Conservation (phyloP, 768 basidiomycete genomes). For the Scleroderma citrinum region DNA sequence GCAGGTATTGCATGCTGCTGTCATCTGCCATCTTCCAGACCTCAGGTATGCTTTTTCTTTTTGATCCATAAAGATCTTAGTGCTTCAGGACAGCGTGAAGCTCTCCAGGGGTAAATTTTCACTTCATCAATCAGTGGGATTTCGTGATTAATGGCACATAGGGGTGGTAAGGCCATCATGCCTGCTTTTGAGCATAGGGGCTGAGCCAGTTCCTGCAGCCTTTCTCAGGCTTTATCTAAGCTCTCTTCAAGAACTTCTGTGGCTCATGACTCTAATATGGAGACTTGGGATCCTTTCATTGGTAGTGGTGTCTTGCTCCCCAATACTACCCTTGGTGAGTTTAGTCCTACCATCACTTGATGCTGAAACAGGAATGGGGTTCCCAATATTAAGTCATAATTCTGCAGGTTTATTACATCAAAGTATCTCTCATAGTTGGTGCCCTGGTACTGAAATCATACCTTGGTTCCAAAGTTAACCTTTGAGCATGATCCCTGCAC, state of each 20-base stretch:
- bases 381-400: slow-evolving; percentile 35
- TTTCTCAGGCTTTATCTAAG: neutral
- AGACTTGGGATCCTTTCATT: neutral
- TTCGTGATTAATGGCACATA: slow-evolving; percentile 1
- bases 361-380: slow-evolving; percentile 35
- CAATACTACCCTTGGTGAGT: slow-evolving; percentile 11
- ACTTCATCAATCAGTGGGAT: neutral
- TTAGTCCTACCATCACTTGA: slow-evolving; percentile 21
- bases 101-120: neutral
- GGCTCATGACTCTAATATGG: neutral
- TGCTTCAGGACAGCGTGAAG: neutral
- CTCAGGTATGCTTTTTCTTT: neutral
- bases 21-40: neutral
- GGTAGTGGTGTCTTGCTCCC: slow-evolving; percentile 1
- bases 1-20: neutral
- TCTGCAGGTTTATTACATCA: slow-evolving; percentile 32
- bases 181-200: neutral
- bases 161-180: neutral
- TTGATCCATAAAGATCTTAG: slow-evolving; percentile 1
- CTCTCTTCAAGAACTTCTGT: neutral
- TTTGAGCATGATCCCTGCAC: neutral
- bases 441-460: slow-evolving; percentile 9
- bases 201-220: neutral
- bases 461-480: neutral
- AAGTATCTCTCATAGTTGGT: slow-evolving; percentile 23